Base-by-base conservation (phyloP, 108 stramenopile species). In the Skeletonema costatum region DNA sequence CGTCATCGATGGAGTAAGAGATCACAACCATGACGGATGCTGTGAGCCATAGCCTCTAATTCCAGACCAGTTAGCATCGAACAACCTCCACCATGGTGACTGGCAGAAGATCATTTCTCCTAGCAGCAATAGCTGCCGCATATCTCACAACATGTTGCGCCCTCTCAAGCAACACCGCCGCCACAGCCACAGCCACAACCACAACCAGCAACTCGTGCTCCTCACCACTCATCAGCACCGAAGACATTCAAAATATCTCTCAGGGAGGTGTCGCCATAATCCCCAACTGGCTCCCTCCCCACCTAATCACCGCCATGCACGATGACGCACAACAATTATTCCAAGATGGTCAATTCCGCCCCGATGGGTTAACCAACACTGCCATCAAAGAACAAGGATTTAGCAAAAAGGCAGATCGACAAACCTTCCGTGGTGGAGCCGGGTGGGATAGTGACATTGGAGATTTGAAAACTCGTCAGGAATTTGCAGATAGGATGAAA, bases 311-410 rank as follows among this genome's bases (percentile, higher is more conserved):
- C 2, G 12, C 75, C 3, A 39, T 84, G 56, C 33, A 62, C 32
- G 44, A 35, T 12, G 83, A 84, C 58, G 83, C 79, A 1, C 62
- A 35, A 21, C 2, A 31, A 10, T 41, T 84, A 29, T 76, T 81
- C 32, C 16, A 56, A 0, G 14, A 25, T 36, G 83, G 83, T 14
- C 56, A 84, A 32, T 84, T 84, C 60, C 64, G 38, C 10, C 79
- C 83, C 0, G 80, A 84, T 70, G 86, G 86, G 1, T 41, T 87
- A 10, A 85, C 86, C 31, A 85, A 87, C 32, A 87, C 86, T 1
- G 83, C 80, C 17, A 16, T 80, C 2, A 35, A 86, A 21, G 73
- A 58, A 14, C 82, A 83, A 53, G 73, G 68, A 0, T 83, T 81
- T 42, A 58, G 41, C 1, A 35, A 30, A 4, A 53, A 64, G 60